Evolutionary conservation across 1,284 basidiomycete species (phyloP), one percentile per base, ranked within the genome.

Genomic region (Paramarasmius palmivorus): DNA sequence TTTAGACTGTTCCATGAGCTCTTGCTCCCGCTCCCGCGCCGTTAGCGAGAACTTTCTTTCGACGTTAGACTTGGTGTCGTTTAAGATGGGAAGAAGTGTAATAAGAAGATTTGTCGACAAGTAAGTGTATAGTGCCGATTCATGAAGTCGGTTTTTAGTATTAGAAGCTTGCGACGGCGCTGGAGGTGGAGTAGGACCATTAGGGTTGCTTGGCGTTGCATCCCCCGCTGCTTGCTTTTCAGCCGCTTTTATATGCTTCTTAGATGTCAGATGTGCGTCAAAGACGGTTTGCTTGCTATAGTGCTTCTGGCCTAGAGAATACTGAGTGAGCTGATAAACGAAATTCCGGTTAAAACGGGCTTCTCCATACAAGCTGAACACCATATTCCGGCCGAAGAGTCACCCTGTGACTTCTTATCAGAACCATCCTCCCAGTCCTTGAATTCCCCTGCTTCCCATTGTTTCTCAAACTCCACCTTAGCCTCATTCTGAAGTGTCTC

Each of bases 241-340:
- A 10, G 84, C 79, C 10, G 93, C 91, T 71, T 98, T 99, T 66
- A 92, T 76, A 68, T 99, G 97, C 69, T 95, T 98, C 71, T 93
- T 95, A 26, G 94, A 96, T 8, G 86, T 92, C 46, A 99, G 74
- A 68, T 99, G 97, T 4, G 94, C 95, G 63, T 98, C 93, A 70
- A 95, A 99, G 4, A 99, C 97, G 0, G 96, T 98, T 70, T 98
- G 93, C 70, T 98, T 99, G 12, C 95, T 85, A 70, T 98, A 99
- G 57, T 82, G 78, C 66, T 95, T 95, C 69, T 95, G 92, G 68
- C 95, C 93, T 95, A 53, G 54, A 45, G 37, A 19, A 49, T 34
- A 15, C 20, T 29, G 39, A 38, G 37, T 50, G 53, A 52, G 52
- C 41, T 55, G 60, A 54, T 38, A 49, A 36, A 46, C 42, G 35